Evolutionary conservation across 768 basidiomycete genomes (phyloP).

Genomic region (Amanita polypyramis): DNA sequence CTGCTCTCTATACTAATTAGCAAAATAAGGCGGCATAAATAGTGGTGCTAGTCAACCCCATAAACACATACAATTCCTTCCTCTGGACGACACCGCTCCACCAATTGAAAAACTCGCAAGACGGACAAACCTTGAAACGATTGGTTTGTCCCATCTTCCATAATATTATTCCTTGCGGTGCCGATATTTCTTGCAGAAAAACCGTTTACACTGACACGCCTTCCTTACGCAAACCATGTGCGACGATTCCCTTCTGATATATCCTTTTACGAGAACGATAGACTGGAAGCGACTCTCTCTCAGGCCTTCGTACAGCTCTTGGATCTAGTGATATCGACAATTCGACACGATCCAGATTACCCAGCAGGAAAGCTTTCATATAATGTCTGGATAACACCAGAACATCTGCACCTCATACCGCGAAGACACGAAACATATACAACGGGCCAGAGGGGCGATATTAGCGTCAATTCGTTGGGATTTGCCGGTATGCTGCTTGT

Average conservation of each 20-base stretch:
- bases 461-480: conserved; percentile 81
- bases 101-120: conserved; percentile 70
- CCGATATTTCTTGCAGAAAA: conserved; percentile 33
- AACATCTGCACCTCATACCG: conserved; percentile 83
- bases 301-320: conserved; percentile 61
- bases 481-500: conserved; percentile 87
- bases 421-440: conserved; percentile 53
- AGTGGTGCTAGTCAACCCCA: conserved; percentile 88
- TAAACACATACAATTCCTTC: conserved; percentile 86
- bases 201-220: conserved; percentile 54
- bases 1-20: not conserved
- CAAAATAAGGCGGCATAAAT: conserved; percentile 47
- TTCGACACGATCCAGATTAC: conserved; percentile 56
- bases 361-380: conserved; percentile 64
- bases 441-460: conserved; percentile 41
- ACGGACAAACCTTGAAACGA: conserved; percentile 43
- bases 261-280: conserved; percentile 24
- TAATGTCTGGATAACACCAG: conserved; percentile 72
- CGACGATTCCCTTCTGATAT: conserved; percentile 44
- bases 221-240: conserved; percentile 80
- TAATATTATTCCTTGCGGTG: not conserved
- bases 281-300: conserved; percentile 43
- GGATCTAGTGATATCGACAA: conserved; percentile 65
- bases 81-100: conserved; percentile 49
- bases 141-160: conserved; percentile 26